phyloP scores from a whole-genome alignment of 164 flowering plant genomes.

The Protea cynaroides region DNA sequence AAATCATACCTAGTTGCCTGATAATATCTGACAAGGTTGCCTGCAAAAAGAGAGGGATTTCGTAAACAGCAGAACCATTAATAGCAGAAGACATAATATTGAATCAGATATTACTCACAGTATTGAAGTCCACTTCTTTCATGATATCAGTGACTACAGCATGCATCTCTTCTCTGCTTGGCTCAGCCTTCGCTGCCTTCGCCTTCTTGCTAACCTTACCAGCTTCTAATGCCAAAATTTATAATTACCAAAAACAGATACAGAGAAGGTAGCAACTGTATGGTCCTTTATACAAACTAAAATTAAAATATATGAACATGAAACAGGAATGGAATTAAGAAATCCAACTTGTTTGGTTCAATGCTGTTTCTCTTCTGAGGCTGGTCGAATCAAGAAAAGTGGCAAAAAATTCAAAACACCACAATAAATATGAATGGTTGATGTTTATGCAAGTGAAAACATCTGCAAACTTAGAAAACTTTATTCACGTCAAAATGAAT shows the following conservation, averaged over 20 bases:
- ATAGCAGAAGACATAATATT: background rate
- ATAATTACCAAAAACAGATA: background rate
- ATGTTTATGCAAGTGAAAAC: too few species aligned
- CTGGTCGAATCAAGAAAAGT: too few species aligned
- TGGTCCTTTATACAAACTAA: too few species aligned
- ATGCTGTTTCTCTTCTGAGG: too few species aligned
- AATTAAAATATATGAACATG: too few species aligned
- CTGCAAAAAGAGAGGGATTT: constrained; percentile 28
- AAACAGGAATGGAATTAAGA: too few species aligned
- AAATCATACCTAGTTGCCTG: constrained; percentile 56
- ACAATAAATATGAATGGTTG: too few species aligned
- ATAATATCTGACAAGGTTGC: constrained; percentile 85
- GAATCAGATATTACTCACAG: constrained; percentile 37
- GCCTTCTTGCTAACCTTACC: constrained; percentile 26
- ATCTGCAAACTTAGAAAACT: too few species aligned
- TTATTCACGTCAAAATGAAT: too few species aligned
- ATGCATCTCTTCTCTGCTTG: constrained; percentile 67
- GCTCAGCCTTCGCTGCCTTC: constrained; percentile 42
- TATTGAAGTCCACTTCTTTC: constrained; percentile 84
- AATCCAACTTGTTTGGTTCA: too few species aligned
- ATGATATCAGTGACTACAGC: constrained; percentile 52
- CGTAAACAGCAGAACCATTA: background rate
- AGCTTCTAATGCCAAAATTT: constrained; percentile 30
- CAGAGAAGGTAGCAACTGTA: too few species aligned
- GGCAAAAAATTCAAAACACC: too few species aligned